Percentiles rank a stretch among this genome's conserved stretches.
phyloP scores from a whole-genome alignment of 352 stramenopile genomes.

The Hyaloperonospora arabidopsidis region DNA sequence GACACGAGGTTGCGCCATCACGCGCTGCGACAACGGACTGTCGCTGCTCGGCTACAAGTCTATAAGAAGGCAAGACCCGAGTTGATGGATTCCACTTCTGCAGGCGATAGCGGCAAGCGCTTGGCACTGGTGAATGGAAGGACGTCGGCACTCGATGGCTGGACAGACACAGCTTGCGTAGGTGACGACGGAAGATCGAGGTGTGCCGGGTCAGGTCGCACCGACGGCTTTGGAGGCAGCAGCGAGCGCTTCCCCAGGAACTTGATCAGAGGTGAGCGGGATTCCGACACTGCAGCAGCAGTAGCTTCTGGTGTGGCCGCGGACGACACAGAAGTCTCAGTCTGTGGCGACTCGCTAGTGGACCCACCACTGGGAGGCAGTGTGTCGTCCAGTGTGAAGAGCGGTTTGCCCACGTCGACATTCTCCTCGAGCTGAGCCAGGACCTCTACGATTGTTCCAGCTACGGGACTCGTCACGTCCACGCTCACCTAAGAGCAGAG shows the following conservation, averaged over 20 bases:
- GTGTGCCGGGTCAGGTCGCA: constrained; percentile 17
- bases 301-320: constrained; percentile 23
- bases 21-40: constrained; percentile 4
- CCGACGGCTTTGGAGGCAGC: constrained; percentile 35
- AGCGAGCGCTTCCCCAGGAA: constrained; percentile 69
- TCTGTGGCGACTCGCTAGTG: constrained; percentile 14
- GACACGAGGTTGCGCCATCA: not conserved
- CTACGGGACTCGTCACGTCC: constrained; percentile 85
- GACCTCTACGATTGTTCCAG: constrained; percentile 89
- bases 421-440: constrained; percentile 93
- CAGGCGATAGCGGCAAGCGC: constrained; percentile 52
- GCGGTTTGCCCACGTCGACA: constrained; percentile 89
- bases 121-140: constrained; percentile 59
- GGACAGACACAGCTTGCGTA: constrained; percentile 24
- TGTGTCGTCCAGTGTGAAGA: constrained; percentile 92
- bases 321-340: constrained; percentile 23
- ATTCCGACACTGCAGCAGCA: constrained; percentile 20
- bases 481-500: constrained; percentile 61
- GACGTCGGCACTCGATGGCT: constrained; percentile 54
- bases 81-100: constrained; percentile 77
- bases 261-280: constrained; percentile 55
- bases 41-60: constrained; percentile 15
- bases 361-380: constrained; percentile 26
- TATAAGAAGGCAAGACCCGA: constrained; percentile 70
- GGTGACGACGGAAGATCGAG: constrained; percentile 15